Evolutionary conservation across 1,139 yeast species (phyloP).

Genomic region (Debaryomyces nepalensis): DNA sequence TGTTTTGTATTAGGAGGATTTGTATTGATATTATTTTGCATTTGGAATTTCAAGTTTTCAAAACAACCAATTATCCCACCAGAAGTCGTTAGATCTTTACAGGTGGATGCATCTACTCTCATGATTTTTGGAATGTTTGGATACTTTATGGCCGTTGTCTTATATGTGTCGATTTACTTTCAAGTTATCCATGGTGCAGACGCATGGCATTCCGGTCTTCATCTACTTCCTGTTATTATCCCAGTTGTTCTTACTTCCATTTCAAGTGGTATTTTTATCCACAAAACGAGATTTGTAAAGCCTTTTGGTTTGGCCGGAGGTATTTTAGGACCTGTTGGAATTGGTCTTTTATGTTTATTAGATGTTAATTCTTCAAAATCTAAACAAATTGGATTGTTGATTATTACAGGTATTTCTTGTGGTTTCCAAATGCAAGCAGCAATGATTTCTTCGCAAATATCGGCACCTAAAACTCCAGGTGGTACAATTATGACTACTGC

Average conservation of each 20-base stretch:
- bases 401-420: constrained; percentile 33
- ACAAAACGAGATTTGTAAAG: constrained; percentile 36
- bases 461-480: constrained; percentile 38
- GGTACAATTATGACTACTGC: constrained; percentile 42
- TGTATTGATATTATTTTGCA: constrained; percentile 22
- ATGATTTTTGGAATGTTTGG: constrained; percentile 28
- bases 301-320: constrained; percentile 34
- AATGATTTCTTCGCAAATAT: constrained; percentile 29
- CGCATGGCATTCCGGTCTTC: constrained; percentile 45
- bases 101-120: constrained; percentile 29
- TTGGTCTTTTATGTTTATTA: constrained; percentile 38
- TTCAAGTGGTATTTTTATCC: constrained; percentile 33
- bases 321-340: constrained; percentile 36
- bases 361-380: constrained; percentile 33
- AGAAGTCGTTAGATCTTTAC: constrained; percentile 30
- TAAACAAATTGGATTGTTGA: constrained; percentile 40
- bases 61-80: constrained; percentile 34
- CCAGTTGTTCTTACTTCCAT: constrained; percentile 38
- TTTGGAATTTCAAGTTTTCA: constrained; percentile 34
- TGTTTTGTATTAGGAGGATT: constrained; percentile 52
- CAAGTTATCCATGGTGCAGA: constrained; percentile 38
- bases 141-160: constrained; percentile 30
- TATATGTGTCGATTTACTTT: constrained; percentile 42
- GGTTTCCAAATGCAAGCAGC: constrained; percentile 35
- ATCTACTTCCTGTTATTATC: constrained; percentile 42